Base-by-base conservation (phyloP, 768 basidiomycete species). In the Pholiota microspora region DNA sequence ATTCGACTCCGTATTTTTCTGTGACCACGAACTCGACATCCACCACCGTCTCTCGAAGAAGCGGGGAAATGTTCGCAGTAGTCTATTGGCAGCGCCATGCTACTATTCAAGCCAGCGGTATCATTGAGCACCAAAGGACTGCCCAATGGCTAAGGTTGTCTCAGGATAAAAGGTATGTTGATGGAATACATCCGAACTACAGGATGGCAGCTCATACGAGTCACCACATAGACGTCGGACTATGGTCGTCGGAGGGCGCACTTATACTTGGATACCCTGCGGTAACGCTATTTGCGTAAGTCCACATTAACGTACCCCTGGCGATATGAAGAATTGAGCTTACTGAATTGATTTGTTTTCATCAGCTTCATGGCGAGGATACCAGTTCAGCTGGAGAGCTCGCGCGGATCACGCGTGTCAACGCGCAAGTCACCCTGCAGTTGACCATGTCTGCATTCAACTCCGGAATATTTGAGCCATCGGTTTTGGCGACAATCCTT, bases 121-220 rank as follows among this genome's bases (percentile, higher is more conserved):
- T 73, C 5, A 59, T 72, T 4, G 55, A 60, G 6, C 73, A 67
- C 52, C 75, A 75, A 57, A 54, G 54, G 36, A 69, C 70, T 15
- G 65, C 67, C 1, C 70, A 75, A n/a, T 82, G 79, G 79, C 63
- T 81, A 10, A 64, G 58, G 4, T 63, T 81, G 16, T 69, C 77
- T 0, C 31, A 71, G 1, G 77, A 80, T 50, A 64, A 61, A 56
- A 71, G 69, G 80, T 78, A 29, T 45, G 76, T 66, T 40, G 34
- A 23, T 2, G 29, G 27, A 35, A 35, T 40, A 24, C 31, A 49
- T 35, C 13, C 16, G 24, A 13, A 6, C 7, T 21, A n/a, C 8
- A 7, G 18, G n/a, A 42, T 9, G 7, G 7, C 7, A 7, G 21
- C 40, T 42, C 40, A 42, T 15, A 31, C 29, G 21, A n/a, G 2